These are phyloP conservation scores for Aeminium ludgeri DNA, from an alignment of 495 filamentous ascomycete genomes.

Conservation along the genomic window DNA sequence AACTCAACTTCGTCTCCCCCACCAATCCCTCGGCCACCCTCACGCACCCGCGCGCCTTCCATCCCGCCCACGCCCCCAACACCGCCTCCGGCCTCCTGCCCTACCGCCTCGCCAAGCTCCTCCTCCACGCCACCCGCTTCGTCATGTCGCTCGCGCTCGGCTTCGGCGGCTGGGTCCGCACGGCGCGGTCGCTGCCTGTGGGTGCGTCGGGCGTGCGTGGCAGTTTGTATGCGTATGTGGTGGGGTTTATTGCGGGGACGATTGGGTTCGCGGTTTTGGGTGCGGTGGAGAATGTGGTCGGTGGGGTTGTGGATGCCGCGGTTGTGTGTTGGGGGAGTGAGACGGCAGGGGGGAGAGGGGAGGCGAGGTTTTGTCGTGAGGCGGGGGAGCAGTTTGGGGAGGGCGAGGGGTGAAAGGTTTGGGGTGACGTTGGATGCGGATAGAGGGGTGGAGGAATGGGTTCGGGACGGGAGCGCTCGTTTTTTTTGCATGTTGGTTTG, in stretches of 20 bases:
- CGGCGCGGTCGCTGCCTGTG: slow-evolving; percentile 50
- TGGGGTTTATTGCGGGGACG: slow-evolving; percentile 74
- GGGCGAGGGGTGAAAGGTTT: slow-evolving; percentile 5
- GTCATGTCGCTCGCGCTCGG: slow-evolving; percentile 81
- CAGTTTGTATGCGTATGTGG: slow-evolving; percentile 89
- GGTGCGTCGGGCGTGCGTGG: slow-evolving; percentile 37
- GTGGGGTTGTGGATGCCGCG: slow-evolving; percentile 79
- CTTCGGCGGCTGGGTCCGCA: slow-evolving; percentile 94
- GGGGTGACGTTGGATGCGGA: not conserved
- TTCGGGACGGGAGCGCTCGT: not conserved
- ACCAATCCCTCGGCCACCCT: slow-evolving; percentile 42
- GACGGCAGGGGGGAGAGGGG: slow-evolving; percentile 43
- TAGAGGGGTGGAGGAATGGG: not conserved
- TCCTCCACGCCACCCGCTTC: slow-evolving; percentile 75
- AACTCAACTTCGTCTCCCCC: slow-evolving; percentile 55
- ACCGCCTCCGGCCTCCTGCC: slow-evolving; percentile 35
- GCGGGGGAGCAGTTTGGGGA: slow-evolving; percentile 69
- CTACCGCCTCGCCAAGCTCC: slow-evolving; percentile 78
- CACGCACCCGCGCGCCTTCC: slow-evolving; percentile 39
- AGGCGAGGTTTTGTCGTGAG: slow-evolving; percentile 71
- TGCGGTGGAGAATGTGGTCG: slow-evolving; percentile 85
- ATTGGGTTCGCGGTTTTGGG: slow-evolving; percentile 93
- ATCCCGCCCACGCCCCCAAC: slow-evolving; percentile 22
- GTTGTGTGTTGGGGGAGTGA: slow-evolving; percentile 91
- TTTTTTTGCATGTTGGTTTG: not conserved